Evolutionary conservation across 345 rosid genomes (phyloP).

Genomic region (Orychophragmus violaceus): DNA sequence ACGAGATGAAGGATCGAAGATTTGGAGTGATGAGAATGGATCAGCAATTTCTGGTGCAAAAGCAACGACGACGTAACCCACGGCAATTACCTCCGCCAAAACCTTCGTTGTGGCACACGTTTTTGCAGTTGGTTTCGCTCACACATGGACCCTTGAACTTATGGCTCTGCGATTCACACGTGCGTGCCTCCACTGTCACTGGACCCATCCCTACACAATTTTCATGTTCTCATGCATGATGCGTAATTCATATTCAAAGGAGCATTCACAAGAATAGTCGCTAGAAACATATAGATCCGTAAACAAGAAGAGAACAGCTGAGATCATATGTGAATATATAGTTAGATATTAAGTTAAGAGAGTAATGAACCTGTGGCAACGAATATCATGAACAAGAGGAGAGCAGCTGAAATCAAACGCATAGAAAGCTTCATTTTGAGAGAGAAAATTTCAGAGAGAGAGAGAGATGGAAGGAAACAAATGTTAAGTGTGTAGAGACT

Average conservation of each 20-base stretch:
- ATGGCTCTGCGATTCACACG: slow-evolving; percentile 40
- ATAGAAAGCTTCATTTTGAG: too few relatives aligned
- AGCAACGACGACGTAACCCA: slow-evolving; percentile 40
- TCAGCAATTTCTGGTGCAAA: slow-evolving; percentile 39
- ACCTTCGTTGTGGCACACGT: too few relatives aligned
- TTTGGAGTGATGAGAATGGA: not conserved
- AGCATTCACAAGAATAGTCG: too few relatives aligned
- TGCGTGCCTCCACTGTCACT: slow-evolving; percentile 31
- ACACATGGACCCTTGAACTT: slow-evolving; percentile 39
- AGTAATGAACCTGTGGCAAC: too few relatives aligned
- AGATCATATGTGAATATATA: slow-evolving; percentile 23
- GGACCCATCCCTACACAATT: slow-evolving; percentile 21
- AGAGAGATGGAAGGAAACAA: not conserved
- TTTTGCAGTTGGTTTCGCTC: too few relatives aligned
- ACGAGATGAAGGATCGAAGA: not conserved
- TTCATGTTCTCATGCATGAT: not conserved
- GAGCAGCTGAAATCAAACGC: too few relatives aligned
- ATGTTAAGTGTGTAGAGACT: not conserved
- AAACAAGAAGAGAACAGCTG: slow-evolving; percentile 15
- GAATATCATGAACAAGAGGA: too few relatives aligned
- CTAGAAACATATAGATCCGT: too few relatives aligned
- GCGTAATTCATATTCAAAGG: not conserved
- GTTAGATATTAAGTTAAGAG: not conserved
- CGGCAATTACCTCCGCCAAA: too few relatives aligned
- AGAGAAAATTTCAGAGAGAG: too few relatives aligned